phyloP scores from a whole-genome alignment of 495 filamentous ascomycete species.

The Aspergillus campestris region DNA sequence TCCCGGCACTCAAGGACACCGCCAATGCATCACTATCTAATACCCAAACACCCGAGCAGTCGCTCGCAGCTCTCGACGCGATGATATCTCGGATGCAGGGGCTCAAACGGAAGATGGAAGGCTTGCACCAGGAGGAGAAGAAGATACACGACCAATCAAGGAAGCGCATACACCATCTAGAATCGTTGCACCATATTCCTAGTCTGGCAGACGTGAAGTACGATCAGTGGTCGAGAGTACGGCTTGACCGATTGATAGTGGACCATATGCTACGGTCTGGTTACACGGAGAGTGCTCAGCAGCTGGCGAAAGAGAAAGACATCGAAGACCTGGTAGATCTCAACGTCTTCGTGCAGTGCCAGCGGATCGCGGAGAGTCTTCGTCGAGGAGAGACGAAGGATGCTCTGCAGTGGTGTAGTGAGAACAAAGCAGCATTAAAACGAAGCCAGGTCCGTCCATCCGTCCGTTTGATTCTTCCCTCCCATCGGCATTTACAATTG shows the following conservation, averaged over 20 bases:
- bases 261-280: conserved; percentile 85
- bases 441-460: conserved; percentile 61
- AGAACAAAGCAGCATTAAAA: conserved; percentile 81
- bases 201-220: conserved; percentile 88
- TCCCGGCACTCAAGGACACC: conserved; percentile 59
- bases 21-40: conserved; percentile 58
- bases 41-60: conserved; percentile 52
- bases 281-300: conserved; percentile 66
- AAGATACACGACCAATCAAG: conserved; percentile 61
- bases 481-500: no score
- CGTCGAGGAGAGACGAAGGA: conserved; percentile 62
- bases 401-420: conserved; percentile 80
- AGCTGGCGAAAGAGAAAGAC: conserved; percentile 60
- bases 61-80: conserved; percentile 65
- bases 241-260: conserved; percentile 77
- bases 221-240: conserved; percentile 74
- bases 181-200: conserved; percentile 68
- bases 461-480: neutral
- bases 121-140: conserved; percentile 68
- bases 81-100: conserved; percentile 80
- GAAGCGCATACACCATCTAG: conserved; percentile 70
- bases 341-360: conserved; percentile 77
- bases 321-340: conserved; percentile 81
- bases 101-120: conserved; percentile 77
- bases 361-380: conserved; percentile 63